Evolutionary conservation across 257 asterid genomes (phyloP), one percentile per base, ranked within the genome.

Genomic region (Asclepias syriaca): DNA sequence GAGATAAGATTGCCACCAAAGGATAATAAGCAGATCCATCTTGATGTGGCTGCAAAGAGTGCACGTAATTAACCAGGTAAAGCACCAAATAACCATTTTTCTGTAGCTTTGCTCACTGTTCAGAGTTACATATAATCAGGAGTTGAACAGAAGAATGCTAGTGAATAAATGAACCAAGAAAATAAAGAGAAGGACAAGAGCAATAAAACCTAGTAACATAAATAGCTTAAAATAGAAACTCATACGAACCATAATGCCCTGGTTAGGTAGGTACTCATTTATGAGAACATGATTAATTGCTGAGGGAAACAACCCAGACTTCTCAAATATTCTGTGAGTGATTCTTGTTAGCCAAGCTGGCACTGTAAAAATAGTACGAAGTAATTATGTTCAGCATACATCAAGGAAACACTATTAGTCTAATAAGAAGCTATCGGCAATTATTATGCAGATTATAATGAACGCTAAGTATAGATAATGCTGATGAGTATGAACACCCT

Each of bases 11-110:
- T 69, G 99, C 97, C 78, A 94, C 99, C 48, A 91, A 93, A 3
- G 99, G 98, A 70, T 66, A 79, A 84, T 94, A 94, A 43, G 98
- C 96, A 66, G 96, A 92, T 59, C 99, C 98, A 72, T 94, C 99
- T 81, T 94, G 98, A 83, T 91, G 99, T 7, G 97, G 87, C 98
- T 93, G 85, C 65, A 69, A 43, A 5, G 63, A 54, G 48, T 1
- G 34, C 8, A 22, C 6, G 27, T 27, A 14, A 64, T 71, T 37
- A 71, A 65, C 40, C 56, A 54, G 8, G 19, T 29, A 51, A 49
- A 32, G 63, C 15, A 37, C 7, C 12, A 19, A 50, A 22, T 48
- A 22, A 18, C 40, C 21, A 15, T 37, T 39, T 64, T 64, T 49
- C 29, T 69, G 49, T 19, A 29, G 32, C 21, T 49, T 68, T 39